A percentile compares a stretch with the other conserved stretches of the same genome.
Evolutionary conservation across 768 basidiomycete genomes (phyloP).

Genomic region (Termitomyces sp.): DNA sequence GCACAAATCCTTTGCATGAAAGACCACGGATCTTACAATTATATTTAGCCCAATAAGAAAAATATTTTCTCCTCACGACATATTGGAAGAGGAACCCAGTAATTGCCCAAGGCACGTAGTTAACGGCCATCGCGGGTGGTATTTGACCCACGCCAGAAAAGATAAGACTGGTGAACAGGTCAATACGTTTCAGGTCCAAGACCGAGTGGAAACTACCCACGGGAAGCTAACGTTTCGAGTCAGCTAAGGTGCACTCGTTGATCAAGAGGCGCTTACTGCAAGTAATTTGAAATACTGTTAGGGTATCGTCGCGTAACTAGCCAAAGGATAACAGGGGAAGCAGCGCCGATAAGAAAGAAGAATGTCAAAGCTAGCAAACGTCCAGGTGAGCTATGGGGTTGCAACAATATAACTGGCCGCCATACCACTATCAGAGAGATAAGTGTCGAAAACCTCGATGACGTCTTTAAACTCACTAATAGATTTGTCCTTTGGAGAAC

Average conservation of each 20-base stretch:
- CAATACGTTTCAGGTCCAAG: neutral
- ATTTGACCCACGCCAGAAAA: constrained; percentile 67
- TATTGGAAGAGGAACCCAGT: constrained; percentile 78
- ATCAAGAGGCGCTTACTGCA: constrained; percentile 48
- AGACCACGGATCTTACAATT: constrained; percentile 49
- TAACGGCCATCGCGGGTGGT: constrained; percentile 82
- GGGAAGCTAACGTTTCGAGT: constrained; percentile 35
- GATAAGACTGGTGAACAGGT: constrained; percentile 43
- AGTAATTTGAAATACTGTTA: constrained; percentile 57
- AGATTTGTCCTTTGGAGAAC: constrained; percentile 54
- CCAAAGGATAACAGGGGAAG: constrained; percentile 63
- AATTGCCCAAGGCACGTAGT: constrained; percentile 78
- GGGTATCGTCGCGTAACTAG: constrained; percentile 61
- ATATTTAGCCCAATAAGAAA: constrained; percentile 76
- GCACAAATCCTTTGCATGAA: neutral
- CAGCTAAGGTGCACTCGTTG: neutral
- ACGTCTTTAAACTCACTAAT: constrained; percentile 42
- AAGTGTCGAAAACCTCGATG: neutral
- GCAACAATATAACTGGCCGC: neutral
- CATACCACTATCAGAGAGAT: constrained; percentile 17
- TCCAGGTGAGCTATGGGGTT: neutral
- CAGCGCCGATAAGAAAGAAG: constrained; percentile 73
- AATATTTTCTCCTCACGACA: constrained; percentile 60
- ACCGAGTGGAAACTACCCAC: constrained; percentile 25
- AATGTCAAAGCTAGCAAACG: constrained; percentile 46